phyloP scores from a whole-genome alignment of 2,329 filamentous ascomycete genomes.

The Septoria linicola region DNA sequence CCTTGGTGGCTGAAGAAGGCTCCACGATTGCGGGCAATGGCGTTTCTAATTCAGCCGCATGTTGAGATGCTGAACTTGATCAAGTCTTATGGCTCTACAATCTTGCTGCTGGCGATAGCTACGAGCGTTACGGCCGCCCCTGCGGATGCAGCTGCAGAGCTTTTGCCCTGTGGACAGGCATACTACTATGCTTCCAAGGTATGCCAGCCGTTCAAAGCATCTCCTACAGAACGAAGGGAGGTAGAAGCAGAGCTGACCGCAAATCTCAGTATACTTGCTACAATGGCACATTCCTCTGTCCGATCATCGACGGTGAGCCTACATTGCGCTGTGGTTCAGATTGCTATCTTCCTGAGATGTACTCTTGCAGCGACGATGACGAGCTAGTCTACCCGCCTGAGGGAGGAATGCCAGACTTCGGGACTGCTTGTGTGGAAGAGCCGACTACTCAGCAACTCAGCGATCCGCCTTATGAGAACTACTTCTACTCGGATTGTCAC shows the following conservation, averaged over 20 bases:
- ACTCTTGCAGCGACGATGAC: constrained; percentile 29
- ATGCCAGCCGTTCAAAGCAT: neutral
- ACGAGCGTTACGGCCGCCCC: neutral
- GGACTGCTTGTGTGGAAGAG: constrained; percentile 24
- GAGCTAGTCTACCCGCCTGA: constrained; percentile 32
- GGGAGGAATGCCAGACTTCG: neutral
- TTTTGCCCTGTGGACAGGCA: constrained; percentile 9
- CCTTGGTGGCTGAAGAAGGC: too few relatives aligned
- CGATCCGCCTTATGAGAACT: constrained; percentile 62
- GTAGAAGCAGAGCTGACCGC: neutral
- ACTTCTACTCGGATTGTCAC: constrained; percentile 65
- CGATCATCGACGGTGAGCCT: constrained; percentile 36
- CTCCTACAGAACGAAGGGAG: neutral
- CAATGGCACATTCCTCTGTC: constrained; percentile 40
- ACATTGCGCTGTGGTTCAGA: constrained; percentile 40
- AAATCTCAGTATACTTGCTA: constrained; percentile 41
- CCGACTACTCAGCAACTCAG: constrained; percentile 48
- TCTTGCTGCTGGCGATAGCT: too few relatives aligned
- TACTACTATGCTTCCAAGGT: constrained; percentile 12
- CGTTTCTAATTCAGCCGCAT: too few relatives aligned
- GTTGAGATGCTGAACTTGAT: too few relatives aligned
- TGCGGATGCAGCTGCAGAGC: neutral
- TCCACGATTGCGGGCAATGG: too few relatives aligned
- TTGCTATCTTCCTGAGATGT: constrained; percentile 39
- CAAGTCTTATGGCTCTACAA: too few relatives aligned